Conservation (phyloP, 331 rosid species). For the Arachis monticola region DNA sequence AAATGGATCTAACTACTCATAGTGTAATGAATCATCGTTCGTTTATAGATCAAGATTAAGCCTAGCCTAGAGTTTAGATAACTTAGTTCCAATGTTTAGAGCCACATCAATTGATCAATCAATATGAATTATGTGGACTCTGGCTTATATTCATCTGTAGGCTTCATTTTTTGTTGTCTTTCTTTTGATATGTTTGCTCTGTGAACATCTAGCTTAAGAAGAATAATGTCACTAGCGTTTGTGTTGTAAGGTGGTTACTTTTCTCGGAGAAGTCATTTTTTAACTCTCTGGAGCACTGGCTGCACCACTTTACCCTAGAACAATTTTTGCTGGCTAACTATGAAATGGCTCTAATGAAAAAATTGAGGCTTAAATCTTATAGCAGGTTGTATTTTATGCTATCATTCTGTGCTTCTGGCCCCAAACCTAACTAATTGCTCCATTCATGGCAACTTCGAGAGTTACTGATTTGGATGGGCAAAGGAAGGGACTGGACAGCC, state of each 20-base stretch:
- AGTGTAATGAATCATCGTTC: no score
- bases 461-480: no score
- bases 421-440: neutral
- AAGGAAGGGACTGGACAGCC: slow-evolving; percentile 41
- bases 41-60: no score
- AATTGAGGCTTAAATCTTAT: slow-evolving; percentile 21
- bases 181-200: slow-evolving; percentile 16
- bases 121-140: slow-evolving; percentile 10
- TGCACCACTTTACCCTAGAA: slow-evolving; percentile 7
- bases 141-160: slow-evolving; percentile 27
- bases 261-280: slow-evolving; percentile 11
- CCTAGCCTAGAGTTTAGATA: no score
- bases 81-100: no score
- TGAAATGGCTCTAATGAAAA: slow-evolving; percentile 14
- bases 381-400: slow-evolving; percentile 9
- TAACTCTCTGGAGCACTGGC: neutral
- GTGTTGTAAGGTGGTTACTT: slow-evolving; percentile 8
- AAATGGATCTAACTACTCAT: no score
- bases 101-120: no score
- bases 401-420: slow-evolving; percentile 14
- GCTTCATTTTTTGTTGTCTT: slow-evolving; percentile 7
- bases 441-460: no score
- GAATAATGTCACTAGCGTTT: neutral
- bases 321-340: neutral
- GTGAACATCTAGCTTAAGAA: slow-evolving; percentile 20